Conservation (phyloP, 208 protist species). For the Acanthamoeba royreba region DNA sequence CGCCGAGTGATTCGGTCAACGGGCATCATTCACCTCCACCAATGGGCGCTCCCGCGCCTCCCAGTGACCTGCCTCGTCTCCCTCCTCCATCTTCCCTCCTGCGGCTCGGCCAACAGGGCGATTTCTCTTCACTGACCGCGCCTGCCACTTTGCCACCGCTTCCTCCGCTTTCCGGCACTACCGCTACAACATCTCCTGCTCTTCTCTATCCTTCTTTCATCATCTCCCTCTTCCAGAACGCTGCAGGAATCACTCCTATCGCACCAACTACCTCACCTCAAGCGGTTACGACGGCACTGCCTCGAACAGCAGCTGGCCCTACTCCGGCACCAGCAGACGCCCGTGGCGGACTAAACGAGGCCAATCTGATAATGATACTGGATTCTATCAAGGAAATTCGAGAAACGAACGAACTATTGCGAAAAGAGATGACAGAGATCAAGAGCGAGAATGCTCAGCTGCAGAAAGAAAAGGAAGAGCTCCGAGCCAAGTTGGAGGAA, state of each 20-base stretch:
- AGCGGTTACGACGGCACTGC: neutral
- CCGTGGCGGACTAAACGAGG: neutral
- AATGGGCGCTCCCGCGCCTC: no score
- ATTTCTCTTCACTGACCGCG: neutral
- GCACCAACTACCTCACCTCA: neutral
- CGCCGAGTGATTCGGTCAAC: neutral
- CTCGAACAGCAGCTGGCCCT: neutral
- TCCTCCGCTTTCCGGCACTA: neutral
- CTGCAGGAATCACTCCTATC: neutral
- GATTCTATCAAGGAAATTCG: constrained; percentile 23
- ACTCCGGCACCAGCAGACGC: neutral
- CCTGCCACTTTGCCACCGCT: neutral
- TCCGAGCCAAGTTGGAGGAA: neutral
- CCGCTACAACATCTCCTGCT: neutral
- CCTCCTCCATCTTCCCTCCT: neutral
- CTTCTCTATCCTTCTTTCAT: constrained; percentile 18
- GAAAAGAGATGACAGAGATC: constrained; percentile 3
- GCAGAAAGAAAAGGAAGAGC: constrained; percentile 10
- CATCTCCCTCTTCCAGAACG: constrained; percentile 18
- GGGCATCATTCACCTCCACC: neutral
- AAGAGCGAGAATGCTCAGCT: neutral
- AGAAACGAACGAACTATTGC: constrained; percentile 7
- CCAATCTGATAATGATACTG: neutral
- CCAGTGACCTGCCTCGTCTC: neutral
- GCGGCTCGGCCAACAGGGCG: neutral